Evolutionary conservation across 1,139 yeast genomes (phyloP), one percentile per base, ranked within the genome.

Genomic region (Hyphopichia buzzinii): DNA sequence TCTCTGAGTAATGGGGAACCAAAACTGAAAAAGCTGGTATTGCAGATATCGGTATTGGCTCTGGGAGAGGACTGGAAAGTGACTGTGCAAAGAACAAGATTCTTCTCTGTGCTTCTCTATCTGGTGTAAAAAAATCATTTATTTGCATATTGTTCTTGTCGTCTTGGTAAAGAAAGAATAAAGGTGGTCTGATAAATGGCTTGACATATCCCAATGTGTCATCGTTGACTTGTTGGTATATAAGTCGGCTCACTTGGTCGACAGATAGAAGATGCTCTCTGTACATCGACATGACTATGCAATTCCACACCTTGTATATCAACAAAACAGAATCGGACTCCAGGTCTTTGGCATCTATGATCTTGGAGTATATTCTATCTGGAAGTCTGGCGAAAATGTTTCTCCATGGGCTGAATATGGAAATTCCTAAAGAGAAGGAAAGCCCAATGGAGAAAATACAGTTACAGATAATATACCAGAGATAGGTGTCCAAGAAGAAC

Each of bases 41-140:
- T n/a, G 84, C 69, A 37, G 79, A 79, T 2, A 83, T 77, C 0
- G 90, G 80, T 11, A 73, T 62, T 0, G 94, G 84, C 40, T 82
- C 90, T 0, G 87, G 83, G 31, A 88, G 71, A 0, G 92, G 83
- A 0, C 89, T 81, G 0, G 95, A 78, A 33, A 88, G 57, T 0
- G 95, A 85, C 52, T 87, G 96, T 0, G 96, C 96, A 70, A 88
- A 88, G 50, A 84, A 88, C 0, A 94, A 81, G 2, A 88, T 77
- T 36, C 96, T 67, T 48, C 96, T 64, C 50, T 84, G 84, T 0
- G 95, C 94, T 52, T 86, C 96, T 5, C 84, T 75, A 31, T 80
- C 81, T 43, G 64, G 77, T 6, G 62, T 61, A 49, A 78, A 75
- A 39, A 70, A 68, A 16, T 72, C 72, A 23, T 59, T 52, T 40